Evolutionary conservation across 2,329 filamentous ascomycete species (phyloP), one percentile per base, ranked within the genome.

Genomic region (Fusarium begoniae): DNA sequence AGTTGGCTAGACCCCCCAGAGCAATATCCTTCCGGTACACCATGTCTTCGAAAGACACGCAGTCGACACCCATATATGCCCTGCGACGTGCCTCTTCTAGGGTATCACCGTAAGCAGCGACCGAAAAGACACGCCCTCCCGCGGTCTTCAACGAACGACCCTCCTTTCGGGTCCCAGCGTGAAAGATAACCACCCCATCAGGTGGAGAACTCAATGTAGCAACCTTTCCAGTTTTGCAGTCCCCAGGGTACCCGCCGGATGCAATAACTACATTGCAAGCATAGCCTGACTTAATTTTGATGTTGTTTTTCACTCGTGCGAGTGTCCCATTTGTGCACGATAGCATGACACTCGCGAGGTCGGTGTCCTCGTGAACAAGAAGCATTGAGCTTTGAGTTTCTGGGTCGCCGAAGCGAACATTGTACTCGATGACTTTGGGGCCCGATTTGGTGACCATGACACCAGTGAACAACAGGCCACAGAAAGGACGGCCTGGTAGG

Each of bases 391-490:
- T 95, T 83, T 97, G 94, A 0, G 93, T 95, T 82, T 97, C 94
- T 3, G 94, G 94, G 78, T 97, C 94, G 45, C 94, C 94, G 79
- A 96, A 96, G 59, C 94, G 90, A 41, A 96, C 94, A 77, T 97
- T 97, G 85, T 97, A 97, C 82, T 97, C 94, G 53, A 97, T 87
- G 12, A 93, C 91, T 81, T 93, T 94, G 15, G 94, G 91, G 2
- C 94, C 94, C 45, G 86, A 81, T 73, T 90, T 88, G 22, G 93
- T 95, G 83, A 97, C 91, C 94, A 97, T 97, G 38, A 97, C 83
- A 12, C 94, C 95, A 3, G 93, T 95, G 82, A 95, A 95, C 13
- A 95, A 86, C 37, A 93, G 88, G 59, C 93, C 92, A 47, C 87
- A 84, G 80, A 93, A 92, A 17, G 88, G 89, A 3, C 69, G 58